Conservation (phyloP, 176 grass and related monocot species). For the Aegilops longissima region DNA sequence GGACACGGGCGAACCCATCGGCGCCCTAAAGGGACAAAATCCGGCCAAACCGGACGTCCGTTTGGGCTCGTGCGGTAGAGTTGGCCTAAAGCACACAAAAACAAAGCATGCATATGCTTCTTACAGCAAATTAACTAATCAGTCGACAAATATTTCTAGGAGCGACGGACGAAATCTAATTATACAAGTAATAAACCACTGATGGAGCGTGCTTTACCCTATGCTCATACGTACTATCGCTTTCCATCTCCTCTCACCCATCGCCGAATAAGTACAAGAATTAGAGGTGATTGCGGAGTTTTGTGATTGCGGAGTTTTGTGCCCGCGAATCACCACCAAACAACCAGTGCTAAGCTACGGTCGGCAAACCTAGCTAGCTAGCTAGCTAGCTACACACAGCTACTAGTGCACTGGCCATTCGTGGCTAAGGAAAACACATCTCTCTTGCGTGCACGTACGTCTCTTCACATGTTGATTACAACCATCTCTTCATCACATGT, state of each 20-base stretch:
- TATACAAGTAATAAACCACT: too few relatives aligned
- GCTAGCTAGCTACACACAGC: not conserved
- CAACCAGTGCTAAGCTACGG: not conserved
- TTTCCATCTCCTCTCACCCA: not conserved
- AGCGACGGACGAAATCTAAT: too few relatives aligned
- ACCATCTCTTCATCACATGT: slow-evolving; percentile 6
- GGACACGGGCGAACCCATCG: too few relatives aligned
- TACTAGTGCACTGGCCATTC: not conserved
- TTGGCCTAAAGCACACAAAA: not conserved
- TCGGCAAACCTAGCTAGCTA: not conserved
- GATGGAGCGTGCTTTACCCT: not conserved
- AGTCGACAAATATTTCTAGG: not conserved
- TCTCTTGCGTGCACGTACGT: slow-evolving; percentile 40
- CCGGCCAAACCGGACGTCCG: too few relatives aligned
- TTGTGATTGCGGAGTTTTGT: not conserved
- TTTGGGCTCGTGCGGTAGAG: too few relatives aligned
- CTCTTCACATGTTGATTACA: slow-evolving; percentile 23
- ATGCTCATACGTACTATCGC: not conserved
- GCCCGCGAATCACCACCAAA: slow-evolving; percentile 6
- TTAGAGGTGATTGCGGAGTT: slow-evolving; percentile 37
- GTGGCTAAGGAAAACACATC: not conserved
- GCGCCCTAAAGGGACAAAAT: too few relatives aligned
- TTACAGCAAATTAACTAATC: not conserved
- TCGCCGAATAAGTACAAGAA: not conserved
- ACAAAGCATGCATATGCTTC: not conserved